phyloP scores from a whole-genome alignment of 768 basidiomycete genomes.

The Amanita molliuscula region DNA sequence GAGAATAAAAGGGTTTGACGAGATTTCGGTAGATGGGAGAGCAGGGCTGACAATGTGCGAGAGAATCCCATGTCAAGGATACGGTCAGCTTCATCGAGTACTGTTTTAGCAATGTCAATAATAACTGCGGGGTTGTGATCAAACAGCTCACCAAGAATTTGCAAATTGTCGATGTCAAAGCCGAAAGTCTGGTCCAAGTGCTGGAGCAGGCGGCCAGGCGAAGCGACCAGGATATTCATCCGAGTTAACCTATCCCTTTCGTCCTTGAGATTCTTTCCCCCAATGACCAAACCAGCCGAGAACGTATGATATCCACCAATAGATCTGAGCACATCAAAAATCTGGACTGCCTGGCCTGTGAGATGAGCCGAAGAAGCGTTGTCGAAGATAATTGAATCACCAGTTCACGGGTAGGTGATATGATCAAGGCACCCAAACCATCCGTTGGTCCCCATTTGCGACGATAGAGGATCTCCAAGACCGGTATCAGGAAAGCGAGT shows the following conservation, averaged over 20 bases:
- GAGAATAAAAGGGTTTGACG: slow-evolving; percentile 96
- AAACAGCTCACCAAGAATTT: slow-evolving; percentile 63
- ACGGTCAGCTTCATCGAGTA: slow-evolving; percentile 94
- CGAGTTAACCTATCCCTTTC: slow-evolving; percentile 79
- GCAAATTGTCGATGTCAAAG: slow-evolving; percentile 86
- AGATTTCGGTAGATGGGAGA: slow-evolving; percentile 83
- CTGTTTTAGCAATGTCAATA: slow-evolving; percentile 25
- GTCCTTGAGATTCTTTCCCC: slow-evolving; percentile 91
- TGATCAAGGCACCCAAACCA: slow-evolving; percentile 84
- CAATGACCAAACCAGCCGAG: slow-evolving; percentile 92
- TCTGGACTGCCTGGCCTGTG: slow-evolving; percentile 77
- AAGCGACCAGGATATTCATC: slow-evolving; percentile 99
- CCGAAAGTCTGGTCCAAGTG: slow-evolving; percentile 98
- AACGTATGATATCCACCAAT: slow-evolving; percentile 88
- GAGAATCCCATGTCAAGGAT: slow-evolving; percentile 96
- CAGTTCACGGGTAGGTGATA: slow-evolving; percentile 90
- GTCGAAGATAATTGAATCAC: slow-evolving; percentile 30
- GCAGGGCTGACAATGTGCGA: slow-evolving; percentile 77
- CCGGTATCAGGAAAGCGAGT: slow-evolving; percentile 89
- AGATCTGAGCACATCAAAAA: slow-evolving; percentile 91
- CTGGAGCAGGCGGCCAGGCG: slow-evolving; percentile 88
- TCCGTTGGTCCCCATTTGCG: slow-evolving; percentile 92
- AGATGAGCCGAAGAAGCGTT: neutral
- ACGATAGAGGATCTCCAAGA: slow-evolving; percentile 81
- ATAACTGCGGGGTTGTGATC: neutral